These are phyloP conservation scores for Insectozyma bohioensis DNA, from an alignment of 1,139 yeast species.

Conservation along the genomic window DNA sequence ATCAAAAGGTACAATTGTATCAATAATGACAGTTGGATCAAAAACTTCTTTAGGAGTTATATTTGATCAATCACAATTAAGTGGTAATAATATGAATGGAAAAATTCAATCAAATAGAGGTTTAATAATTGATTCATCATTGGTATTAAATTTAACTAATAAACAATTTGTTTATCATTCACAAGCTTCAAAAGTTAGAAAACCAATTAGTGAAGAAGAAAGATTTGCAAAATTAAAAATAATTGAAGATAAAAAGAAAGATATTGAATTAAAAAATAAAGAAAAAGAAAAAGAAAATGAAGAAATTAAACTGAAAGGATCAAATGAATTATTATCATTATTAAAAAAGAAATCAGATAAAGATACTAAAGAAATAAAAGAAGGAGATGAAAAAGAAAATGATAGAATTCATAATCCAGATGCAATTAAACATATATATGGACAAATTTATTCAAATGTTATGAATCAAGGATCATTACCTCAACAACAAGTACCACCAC, in stretches of 20 bases:
- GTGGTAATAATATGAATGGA: slow-evolving; percentile 82
- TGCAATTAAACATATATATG: slow-evolving; percentile 50
- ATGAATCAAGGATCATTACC: slow-evolving; percentile 37
- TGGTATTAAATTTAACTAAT: slow-evolving; percentile 73
- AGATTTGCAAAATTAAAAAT: slow-evolving; percentile 19
- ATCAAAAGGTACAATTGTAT: slow-evolving; percentile 88
- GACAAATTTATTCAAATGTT: slow-evolving; percentile 46
- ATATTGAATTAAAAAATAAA: slow-evolving; percentile 10
- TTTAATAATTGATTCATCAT: slow-evolving; percentile 74
- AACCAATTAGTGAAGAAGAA: slow-evolving; percentile 28
- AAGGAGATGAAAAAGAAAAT: slow-evolving; percentile 19
- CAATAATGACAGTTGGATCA: slow-evolving; percentile 65
- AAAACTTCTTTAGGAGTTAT: slow-evolving; percentile 65
- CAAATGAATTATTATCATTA: slow-evolving; percentile 39
- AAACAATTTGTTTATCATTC: slow-evolving; percentile 78
- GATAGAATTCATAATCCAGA: slow-evolving; percentile 26
- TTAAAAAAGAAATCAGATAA: slow-evolving; percentile 24
- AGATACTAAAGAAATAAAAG: slow-evolving; percentile 10
- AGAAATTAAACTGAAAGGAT: slow-evolving; percentile 14
- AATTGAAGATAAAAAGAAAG: slow-evolving; percentile 22
- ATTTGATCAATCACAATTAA: slow-evolving; percentile 79
- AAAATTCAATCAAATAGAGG: slow-evolving; percentile 80
- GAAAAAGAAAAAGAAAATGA: slow-evolving; percentile 11
- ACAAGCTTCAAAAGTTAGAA: slow-evolving; percentile 55
- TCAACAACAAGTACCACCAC: slow-evolving; percentile 20